phyloP scores from a whole-genome alignment of 345 rosid species.

The Linum tenue region DNA sequence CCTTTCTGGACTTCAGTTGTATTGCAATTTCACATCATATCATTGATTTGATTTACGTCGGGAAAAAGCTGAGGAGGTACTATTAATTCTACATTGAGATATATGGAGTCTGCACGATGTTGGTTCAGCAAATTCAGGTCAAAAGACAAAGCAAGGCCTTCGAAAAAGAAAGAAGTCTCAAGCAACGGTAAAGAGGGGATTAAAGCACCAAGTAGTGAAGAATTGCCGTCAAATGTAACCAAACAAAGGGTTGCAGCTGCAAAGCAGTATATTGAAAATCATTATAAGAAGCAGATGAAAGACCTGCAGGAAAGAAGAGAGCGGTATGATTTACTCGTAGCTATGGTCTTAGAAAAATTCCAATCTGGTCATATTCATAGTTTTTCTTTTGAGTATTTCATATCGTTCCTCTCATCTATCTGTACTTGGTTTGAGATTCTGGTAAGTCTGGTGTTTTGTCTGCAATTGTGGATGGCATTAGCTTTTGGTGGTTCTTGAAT shows the following conservation, averaged over 20 bases:
- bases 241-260: conserved; percentile 94
- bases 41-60: too few relatives aligned
- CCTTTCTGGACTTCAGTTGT: too few relatives aligned
- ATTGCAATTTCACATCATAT: too few relatives aligned
- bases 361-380: background rate
- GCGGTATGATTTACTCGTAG: conserved; percentile 48
- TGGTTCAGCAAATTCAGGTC: conserved; percentile 73
- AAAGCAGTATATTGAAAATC: conserved; percentile 90
- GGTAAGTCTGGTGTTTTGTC: background rate
- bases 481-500: background rate
- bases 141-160: conserved; percentile 53
- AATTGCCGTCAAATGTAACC: conserved; percentile 80
- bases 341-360: background rate
- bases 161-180: conserved; percentile 56
- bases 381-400: background rate
- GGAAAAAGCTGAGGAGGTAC: background rate
- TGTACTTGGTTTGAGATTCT: background rate
- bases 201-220: conserved; percentile 56
- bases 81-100: conserved; percentile 11
- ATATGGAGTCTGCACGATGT: conserved; percentile 62
- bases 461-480: background rate
- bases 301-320: conserved; percentile 75
- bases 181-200: conserved; percentile 51
- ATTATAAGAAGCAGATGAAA: conserved; percentile 88
- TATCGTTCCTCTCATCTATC: background rate